Conservation (phyloP, 176 grass and related monocot genomes). For the Metroxylon sagu region DNA sequence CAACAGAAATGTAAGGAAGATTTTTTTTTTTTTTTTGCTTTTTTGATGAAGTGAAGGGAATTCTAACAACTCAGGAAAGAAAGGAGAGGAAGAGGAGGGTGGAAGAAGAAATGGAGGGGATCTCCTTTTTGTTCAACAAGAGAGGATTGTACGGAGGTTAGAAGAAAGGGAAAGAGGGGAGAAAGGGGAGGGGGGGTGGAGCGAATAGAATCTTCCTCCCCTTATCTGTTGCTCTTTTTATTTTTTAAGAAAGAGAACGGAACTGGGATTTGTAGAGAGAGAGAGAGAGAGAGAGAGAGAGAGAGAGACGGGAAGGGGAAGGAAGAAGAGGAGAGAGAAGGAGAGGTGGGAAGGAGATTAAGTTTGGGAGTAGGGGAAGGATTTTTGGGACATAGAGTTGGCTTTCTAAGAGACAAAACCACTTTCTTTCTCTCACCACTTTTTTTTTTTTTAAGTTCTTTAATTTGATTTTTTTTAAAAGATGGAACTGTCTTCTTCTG, state of each 20-base stretch:
- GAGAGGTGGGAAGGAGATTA: too few species aligned
- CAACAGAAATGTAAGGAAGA: too few species aligned
- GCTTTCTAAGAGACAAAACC: constrained; percentile 7
- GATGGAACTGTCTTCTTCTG: not conserved
- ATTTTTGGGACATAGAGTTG: constrained; percentile 14
- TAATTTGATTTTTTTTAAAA: not conserved
- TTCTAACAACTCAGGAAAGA: too few species aligned
- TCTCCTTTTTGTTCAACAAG: not conserved
- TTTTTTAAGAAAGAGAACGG: not conserved
- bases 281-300: not conserved
- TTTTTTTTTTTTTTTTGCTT: too few species aligned
- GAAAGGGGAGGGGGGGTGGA: not conserved
- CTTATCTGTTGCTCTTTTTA: not conserved
- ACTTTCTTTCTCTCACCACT: not conserved
- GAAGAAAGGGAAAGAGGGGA: not conserved
- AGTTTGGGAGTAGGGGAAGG: not conserved
- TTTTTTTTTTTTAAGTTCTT: not conserved
- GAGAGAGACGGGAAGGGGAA: not conserved
- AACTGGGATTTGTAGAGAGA: not conserved
- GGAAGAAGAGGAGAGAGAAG: not conserved
- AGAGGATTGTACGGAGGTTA: not conserved
- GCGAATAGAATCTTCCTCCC: constrained; percentile 23
- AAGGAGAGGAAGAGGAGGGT: not conserved
- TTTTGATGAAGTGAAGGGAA: too few species aligned
- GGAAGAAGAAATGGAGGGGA: not conserved